Base-by-base conservation (phyloP, 2,329 filamentous ascomycete genomes). In the Aaosphaeria arxii region DNA sequence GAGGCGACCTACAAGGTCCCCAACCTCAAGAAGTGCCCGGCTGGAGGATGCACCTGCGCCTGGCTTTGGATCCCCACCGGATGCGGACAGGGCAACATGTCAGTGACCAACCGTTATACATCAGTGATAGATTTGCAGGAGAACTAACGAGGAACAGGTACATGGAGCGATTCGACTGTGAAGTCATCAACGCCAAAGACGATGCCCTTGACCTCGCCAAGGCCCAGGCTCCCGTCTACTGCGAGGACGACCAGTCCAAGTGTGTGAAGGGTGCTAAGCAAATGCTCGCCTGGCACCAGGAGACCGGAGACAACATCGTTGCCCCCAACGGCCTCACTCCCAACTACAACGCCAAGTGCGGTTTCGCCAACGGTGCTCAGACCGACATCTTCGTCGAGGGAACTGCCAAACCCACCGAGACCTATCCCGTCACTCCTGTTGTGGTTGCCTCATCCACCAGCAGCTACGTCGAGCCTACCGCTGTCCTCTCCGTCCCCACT, bases 81-180 rank as follows among this genome's bases (percentile, higher is more conserved):
- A 4, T 73, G 70, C 48, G 70, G 70, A 11, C 50, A 71, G 49
- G 55, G 66, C 4, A 72, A 72, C 42, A 71, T 72, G 66, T 62
- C 35, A 30, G 56, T 50, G 13, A n/a, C 2, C 28, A 29, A 44
- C 17, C 7, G 6, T 30, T 29, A 35, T 36, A 9, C n/a, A n/a
- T 9, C n/a, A 36, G 7, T n/a, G n/a, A 36, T 36, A n/a, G 7
- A n/a, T 9, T 9, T 36, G 33, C n/a, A 9, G n/a, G 28, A 5
- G 32, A 13, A 36, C 39, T 42, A 29, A 48, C n/a, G 29, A 13
- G 6, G 2, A 24, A 9, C 7, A 39, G 40, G 58, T 74, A 79
- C 52, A 79, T 79, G 77, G 71, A 76, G 48, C 75, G 74, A 42
- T 74, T 73, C 56, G 73, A 73, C 40, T 80, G 77, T 63, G 75